Conservation (phyloP, 2,329 filamentous ascomycete species). For the Thelonectria discophora region DNA sequence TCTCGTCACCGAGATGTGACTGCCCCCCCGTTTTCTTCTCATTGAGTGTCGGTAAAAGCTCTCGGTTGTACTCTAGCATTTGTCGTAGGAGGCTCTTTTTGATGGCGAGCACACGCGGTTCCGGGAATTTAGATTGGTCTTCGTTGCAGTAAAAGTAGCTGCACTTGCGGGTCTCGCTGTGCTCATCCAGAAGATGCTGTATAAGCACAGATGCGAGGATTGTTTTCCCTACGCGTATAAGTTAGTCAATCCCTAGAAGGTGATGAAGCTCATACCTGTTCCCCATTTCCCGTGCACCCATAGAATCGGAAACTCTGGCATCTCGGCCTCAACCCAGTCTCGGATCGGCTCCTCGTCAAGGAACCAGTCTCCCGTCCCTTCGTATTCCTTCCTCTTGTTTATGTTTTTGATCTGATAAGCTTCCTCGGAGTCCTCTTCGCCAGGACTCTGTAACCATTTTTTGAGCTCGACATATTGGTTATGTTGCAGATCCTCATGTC, state of each 20-base stretch:
- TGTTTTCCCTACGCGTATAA: constrained; percentile 49
- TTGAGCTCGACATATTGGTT: constrained; percentile 1
- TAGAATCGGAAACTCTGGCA: constrained; percentile 6
- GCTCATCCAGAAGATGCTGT: constrained; percentile 34
- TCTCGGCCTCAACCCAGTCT: constrained; percentile 17
- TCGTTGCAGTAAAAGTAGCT: constrained; percentile 55
- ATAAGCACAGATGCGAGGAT: constrained; percentile 52
- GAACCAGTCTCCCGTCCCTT: constrained; percentile 18
- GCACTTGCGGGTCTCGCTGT: constrained; percentile 30
- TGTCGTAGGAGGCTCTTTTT: constrained; percentile 13
- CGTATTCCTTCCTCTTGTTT: not conserved
- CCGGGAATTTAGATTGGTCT: constrained; percentile 29
- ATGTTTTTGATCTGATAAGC: constrained; percentile 1
- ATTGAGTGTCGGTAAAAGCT: constrained; percentile 9
- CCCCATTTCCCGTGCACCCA: constrained; percentile 27
- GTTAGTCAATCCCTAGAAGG: constrained; percentile 13
- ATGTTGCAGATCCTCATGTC: constrained; percentile 10
- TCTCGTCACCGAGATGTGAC: constrained; percentile 12
- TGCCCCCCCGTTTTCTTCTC: constrained; percentile 4
- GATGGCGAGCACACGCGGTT: constrained; percentile 6
- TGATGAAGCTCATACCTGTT: constrained; percentile 9
- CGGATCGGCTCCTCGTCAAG: not conserved
- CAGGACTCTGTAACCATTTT: constrained; percentile 15
- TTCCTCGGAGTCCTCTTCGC: not conserved
- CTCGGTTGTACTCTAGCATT: constrained; percentile 1